Conservation (phyloP, 2,329 filamentous ascomycete species). For the Arthrobotrys musiformis region DNA sequence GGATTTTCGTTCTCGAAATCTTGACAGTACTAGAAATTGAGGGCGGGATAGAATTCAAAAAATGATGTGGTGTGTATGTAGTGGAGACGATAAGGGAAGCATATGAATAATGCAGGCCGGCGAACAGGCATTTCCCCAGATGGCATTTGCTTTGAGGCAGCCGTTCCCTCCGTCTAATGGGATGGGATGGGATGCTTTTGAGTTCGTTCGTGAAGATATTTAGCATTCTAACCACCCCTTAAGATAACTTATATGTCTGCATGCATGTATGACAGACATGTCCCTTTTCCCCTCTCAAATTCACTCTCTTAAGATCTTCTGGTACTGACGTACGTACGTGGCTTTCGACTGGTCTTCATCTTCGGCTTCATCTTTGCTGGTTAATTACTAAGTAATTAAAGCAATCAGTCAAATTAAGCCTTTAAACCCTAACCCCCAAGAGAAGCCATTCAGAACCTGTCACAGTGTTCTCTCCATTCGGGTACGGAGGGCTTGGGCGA, state of each 20-base stretch:
- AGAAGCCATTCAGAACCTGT: background rate
- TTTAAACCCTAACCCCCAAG: background rate
- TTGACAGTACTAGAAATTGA: background rate
- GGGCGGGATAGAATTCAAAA: slow-evolving; percentile 10
- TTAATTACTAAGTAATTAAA: background rate
- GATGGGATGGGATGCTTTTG: background rate
- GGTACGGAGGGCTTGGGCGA: slow-evolving; percentile 10
- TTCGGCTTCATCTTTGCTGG: background rate
- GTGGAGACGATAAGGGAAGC: slow-evolving; percentile 12
- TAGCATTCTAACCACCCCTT: slow-evolving; percentile 17
- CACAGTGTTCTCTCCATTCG: slow-evolving; percentile 6
- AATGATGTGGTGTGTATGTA: background rate
- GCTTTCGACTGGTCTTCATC: background rate
- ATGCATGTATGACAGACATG: background rate
- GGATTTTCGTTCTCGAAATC: background rate
- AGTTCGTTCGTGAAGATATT: background rate
- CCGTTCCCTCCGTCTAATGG: background rate
- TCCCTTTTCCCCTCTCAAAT: background rate
- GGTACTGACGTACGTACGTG: background rate
- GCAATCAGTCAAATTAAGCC: background rate
- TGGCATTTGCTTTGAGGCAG: slow-evolving; percentile 11
- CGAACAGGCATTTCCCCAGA: slow-evolving; percentile 24
- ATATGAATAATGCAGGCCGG: slow-evolving; percentile 13
- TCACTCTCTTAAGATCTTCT: too few relatives aligned
- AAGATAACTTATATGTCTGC: background rate